These are phyloP conservation scores for Boletus speciosus DNA, from an alignment of 768 basidiomycete genomes.

Conservation along the genomic window DNA sequence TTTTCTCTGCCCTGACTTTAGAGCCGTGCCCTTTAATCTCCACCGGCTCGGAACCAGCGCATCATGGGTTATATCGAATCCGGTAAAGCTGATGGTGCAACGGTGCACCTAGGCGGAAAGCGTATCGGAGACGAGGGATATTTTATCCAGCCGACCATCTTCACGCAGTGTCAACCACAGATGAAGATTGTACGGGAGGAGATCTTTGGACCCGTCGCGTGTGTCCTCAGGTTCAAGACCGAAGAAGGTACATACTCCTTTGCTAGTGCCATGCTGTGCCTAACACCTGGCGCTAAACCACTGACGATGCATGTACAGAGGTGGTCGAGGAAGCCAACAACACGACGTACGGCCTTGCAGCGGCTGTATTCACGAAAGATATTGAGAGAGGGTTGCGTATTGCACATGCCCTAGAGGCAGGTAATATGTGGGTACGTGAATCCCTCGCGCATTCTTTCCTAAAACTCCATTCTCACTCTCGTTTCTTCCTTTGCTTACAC, in stretches of 20 bases:
- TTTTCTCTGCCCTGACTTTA: too few species aligned
- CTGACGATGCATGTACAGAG: background rate
- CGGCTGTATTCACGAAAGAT: conserved; percentile 9
- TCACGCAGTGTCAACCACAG: conserved; percentile 3
- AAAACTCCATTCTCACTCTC: background rate
- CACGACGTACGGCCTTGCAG: conserved; percentile 9
- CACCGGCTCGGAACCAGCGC: background rate
- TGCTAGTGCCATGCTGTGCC: background rate
- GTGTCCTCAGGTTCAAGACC: conserved; percentile 6
- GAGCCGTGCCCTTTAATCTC: background rate
- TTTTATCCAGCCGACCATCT: conserved; percentile 12
- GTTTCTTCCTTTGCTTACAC: background rate
- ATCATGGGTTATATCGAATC: conserved; percentile 12
- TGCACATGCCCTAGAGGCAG: conserved; percentile 43
- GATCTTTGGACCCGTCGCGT: conserved; percentile 11
- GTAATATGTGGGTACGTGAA: conserved; percentile 54
- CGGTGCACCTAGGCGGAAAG: background rate
- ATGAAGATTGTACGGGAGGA: conserved; percentile 14
- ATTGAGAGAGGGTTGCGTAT: conserved; percentile 40
- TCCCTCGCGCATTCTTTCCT: background rate
- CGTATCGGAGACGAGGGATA: conserved; percentile 5
- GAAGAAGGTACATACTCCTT: background rate
- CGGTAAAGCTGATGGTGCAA: conserved; percentile 5
- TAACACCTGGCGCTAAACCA: background rate
- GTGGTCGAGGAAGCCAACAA: conserved; percentile 10